Conservation (phyloP, 2,329 filamentous ascomycete genomes). For the Fusarium circinatum region DNA sequence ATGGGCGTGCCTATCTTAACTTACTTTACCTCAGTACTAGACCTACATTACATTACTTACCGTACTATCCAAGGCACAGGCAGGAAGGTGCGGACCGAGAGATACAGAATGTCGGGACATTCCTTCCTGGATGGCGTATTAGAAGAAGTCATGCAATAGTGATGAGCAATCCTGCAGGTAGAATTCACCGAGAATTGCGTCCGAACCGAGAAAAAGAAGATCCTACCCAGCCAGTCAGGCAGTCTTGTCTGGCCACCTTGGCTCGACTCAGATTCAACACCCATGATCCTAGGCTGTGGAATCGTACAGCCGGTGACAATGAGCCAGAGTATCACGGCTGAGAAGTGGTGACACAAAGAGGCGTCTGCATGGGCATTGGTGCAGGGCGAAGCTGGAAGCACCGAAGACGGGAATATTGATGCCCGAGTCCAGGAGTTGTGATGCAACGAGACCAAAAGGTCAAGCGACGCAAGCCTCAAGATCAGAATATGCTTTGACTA, state of each 20-base stretch:
- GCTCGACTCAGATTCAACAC: slow-evolving; percentile 1
- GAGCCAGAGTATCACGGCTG: slow-evolving; percentile 23
- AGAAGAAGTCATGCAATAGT: slow-evolving; percentile 2
- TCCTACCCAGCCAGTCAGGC: background rate
- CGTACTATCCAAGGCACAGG: background rate
- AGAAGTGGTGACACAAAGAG: slow-evolving; percentile 26
- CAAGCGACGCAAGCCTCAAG: background rate
- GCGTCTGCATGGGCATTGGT: slow-evolving; percentile 10
- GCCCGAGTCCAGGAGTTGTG: background rate
- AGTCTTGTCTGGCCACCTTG: slow-evolving; percentile 8
- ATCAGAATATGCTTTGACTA: background rate
- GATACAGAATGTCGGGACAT: background rate
- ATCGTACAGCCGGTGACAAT: slow-evolving; percentile 17
- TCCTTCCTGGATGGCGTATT: slow-evolving; percentile 7
- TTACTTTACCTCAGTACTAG: background rate
- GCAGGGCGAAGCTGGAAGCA: background rate
- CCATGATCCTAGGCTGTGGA: background rate
- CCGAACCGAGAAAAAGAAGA: background rate
- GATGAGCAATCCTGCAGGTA: background rate
- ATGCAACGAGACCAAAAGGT: slow-evolving; percentile 2
- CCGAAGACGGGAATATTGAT: slow-evolving; percentile 1
- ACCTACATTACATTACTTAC: background rate
- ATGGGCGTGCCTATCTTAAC: background rate
- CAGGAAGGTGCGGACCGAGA: background rate
- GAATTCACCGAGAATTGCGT: slow-evolving; percentile 1